Base-by-base conservation (phyloP, 768 basidiomycete species). In the Auriculariales sp. region DNA sequence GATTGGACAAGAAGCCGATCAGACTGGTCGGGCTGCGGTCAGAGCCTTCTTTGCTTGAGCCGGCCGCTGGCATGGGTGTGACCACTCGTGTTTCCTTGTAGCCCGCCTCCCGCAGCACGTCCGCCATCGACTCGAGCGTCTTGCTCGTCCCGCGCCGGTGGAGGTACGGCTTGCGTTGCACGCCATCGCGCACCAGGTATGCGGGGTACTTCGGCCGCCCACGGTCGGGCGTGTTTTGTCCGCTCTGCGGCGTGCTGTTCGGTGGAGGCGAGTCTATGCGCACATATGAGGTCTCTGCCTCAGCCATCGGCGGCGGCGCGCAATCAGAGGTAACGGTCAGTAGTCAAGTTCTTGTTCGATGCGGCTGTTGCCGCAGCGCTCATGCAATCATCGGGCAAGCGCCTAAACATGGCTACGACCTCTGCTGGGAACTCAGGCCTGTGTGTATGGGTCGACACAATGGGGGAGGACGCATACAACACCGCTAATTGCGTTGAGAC, bases 1-100 rank as follows among this genome's bases (percentile, higher is more conserved):
- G 49, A 31, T 49, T 49, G 22, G 73, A 81, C 9, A 83, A 75
- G 36, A 85, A 77, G 3, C 76, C 72, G 25, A 65, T 67, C 1
- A 74, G 66, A 34, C 30, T 42, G 53, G n/a, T 66, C 49, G 28
- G 15, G n/a, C 9, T 36, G 56, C 62, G 7, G 58, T 47, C 60
- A n/a, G n/a, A n/a, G n/a, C n/a, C 58, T 52, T 53, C 50, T 47
- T 50, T 32, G 52, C 58, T 57, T 24, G 61, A 60, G 15, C 65
- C 66, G 15, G 60, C 58, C 52, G 89, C 85, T 3, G 72, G 68
- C 63, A 91, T 87, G 6, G 91, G 90, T 0, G 91, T 92, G 57
- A 87, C 85, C 10, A 95, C 73, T 35, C 90, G 75, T 3, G 89
- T 92, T 60, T 94, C 91, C 62, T 89, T 90, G 70, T 92, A 93